Conservation (phyloP, 495 filamentous ascomycete species). For the Bathelium albidoporum region DNA sequence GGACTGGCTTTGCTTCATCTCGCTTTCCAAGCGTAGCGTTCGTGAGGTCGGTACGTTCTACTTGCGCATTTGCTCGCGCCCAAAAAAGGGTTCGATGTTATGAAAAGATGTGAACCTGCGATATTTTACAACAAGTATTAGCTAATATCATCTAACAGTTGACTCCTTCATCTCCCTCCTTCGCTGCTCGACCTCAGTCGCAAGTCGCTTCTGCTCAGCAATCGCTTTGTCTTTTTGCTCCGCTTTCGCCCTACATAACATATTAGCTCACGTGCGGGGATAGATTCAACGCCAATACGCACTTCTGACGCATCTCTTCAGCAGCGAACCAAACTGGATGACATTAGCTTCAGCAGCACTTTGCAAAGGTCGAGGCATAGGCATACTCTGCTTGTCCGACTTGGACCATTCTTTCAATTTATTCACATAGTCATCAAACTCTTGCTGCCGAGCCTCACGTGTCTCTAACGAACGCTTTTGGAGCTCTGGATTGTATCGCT, state of each 20-base stretch:
- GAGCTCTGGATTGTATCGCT: slow-evolving; percentile 88
- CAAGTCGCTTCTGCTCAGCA: slow-evolving; percentile 41
- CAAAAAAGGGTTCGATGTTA: not conserved
- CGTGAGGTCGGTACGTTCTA: no score
- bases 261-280: slow-evolving; percentile 38
- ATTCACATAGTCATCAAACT: slow-evolving; percentile 77
- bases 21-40: no score
- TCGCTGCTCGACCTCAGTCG: slow-evolving; percentile 51
- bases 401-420: slow-evolving; percentile 83
- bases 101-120: not conserved
- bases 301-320: not conserved
- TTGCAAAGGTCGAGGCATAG: not conserved
- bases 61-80: no score
- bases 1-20: no score
- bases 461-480: slow-evolving; percentile 71
- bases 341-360: not conserved
- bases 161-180: slow-evolving; percentile 46
- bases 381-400: slow-evolving; percentile 72
- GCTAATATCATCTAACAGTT: not conserved
- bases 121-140: not conserved
- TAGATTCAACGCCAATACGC: not conserved
- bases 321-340: not conserved
- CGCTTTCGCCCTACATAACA: slow-evolving; percentile 49
- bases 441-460: slow-evolving; percentile 60
- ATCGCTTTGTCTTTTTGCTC: slow-evolving; percentile 46